A percentile compares a stretch with the other conserved stretches of the same genome.
These are phyloP conservation scores for Amanita muscaria DNA, from an alignment of 768 basidiomycete species.

Conservation along the genomic window DNA sequence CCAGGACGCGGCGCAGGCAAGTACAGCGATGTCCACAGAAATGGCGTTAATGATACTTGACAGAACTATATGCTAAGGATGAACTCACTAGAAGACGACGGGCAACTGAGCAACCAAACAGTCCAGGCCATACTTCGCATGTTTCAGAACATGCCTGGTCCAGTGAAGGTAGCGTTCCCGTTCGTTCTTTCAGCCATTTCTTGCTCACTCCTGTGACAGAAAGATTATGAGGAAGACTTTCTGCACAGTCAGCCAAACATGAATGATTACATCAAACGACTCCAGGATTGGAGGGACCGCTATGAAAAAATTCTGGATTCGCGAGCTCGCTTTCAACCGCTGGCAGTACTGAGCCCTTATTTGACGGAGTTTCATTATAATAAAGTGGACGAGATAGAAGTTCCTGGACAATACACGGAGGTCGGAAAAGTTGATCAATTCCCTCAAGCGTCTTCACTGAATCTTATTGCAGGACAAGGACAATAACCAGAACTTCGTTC, in stretches of 20 bases:
- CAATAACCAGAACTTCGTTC: slow-evolving; percentile 81
- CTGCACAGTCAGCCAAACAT: slow-evolving; percentile 67
- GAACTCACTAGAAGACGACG: slow-evolving; percentile 60
- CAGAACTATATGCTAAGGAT: slow-evolving; percentile 68
- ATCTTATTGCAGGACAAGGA: slow-evolving; percentile 72
- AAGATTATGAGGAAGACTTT: slow-evolving; percentile 89
- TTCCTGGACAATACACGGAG: slow-evolving; percentile 98
- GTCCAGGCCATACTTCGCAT: slow-evolving; percentile 50
- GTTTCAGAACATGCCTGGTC: slow-evolving; percentile 46
- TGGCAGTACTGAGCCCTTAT: slow-evolving; percentile 86
- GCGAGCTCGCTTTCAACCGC: slow-evolving; percentile 72
- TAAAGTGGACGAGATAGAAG: slow-evolving; percentile 95
- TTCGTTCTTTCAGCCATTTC: background rate
- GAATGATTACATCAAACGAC: slow-evolving; percentile 78
- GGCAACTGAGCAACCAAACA: slow-evolving; percentile 46
- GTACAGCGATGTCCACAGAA: slow-evolving; percentile 8
- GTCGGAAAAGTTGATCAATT: slow-evolving; percentile 30
- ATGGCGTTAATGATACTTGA: background rate
- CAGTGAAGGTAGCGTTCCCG: slow-evolving; percentile 42
- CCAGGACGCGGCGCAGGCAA: slow-evolving; percentile 78
- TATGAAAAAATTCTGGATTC: slow-evolving; percentile 81
- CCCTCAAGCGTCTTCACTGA: too few species aligned
- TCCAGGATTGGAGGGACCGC: slow-evolving; percentile 90
- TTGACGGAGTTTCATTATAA: slow-evolving; percentile 96
- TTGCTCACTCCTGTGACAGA: slow-evolving; percentile 33